Evolutionary conservation across 805 yeast species (phyloP), one percentile per base, ranked within the genome.

Genomic region (Schizosaccharomyces octosporus): DNA sequence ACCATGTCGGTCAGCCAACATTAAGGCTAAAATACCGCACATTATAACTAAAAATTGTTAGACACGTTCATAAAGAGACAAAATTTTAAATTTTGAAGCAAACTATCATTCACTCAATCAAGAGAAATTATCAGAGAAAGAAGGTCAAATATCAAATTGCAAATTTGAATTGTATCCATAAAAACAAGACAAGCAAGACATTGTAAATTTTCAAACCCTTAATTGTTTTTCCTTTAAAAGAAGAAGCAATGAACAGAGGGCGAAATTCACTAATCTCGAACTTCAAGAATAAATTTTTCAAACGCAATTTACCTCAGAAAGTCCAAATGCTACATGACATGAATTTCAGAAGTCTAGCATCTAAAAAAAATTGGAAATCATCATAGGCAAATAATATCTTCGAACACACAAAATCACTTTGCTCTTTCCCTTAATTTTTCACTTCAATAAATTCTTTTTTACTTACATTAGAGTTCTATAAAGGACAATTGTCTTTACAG

Each of bases 21-120:
- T 84, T 61, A 90, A 78, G 63, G 95, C 98, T 67, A 90, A 74
- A 64, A 93, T 83, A 67, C 98, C 98, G 81, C 98, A 93, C 98
- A 90, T 93, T 45, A n/a, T 45, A 7, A 13, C 57, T 51, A 17
- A 11, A 24, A 45, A 7, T 17, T 6, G 51, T 45, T 45, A 45
- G 51, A 13, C 21, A 19, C 21, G n/a, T 45, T 45, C 51, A 45
- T 19, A 17, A 45, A 45, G 3, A 21, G 11, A 19, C 4, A 1
- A 19, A 5, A 45, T 17, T 2, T 24, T 3, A 19, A 5, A 45
- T 17, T 2, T 24, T 1, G 21, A n/a, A 17, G 21, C 11, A 45
- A 36, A 13, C 17, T 6, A 36, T 9, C 32, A 6, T 31, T 31
- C 32, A 31, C 5, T 31, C 7, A 3, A 4, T 3, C 32, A 31